phyloP scores from a whole-genome alignment of 139 green algal genomes.

The Chlorella sp. region DNA sequence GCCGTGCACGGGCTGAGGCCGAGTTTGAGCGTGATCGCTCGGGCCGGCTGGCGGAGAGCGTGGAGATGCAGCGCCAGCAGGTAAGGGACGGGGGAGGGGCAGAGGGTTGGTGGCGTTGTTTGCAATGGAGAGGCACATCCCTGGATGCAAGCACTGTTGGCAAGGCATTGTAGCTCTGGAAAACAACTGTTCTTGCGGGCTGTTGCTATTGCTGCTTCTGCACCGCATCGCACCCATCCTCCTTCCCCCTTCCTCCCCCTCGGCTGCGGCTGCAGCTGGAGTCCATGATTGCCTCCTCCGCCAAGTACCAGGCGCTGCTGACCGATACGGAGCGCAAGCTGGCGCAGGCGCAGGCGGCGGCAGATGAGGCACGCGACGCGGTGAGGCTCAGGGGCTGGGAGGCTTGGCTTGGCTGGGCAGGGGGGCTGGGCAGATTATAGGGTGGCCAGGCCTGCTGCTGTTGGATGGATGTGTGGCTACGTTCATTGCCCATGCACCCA shows the following conservation, averaged over 20 bases:
- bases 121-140: too few relatives aligned
- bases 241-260: not conserved
- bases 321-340: constrained; percentile 52
- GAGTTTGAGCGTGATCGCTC: constrained; percentile 55
- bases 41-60: constrained; percentile 30
- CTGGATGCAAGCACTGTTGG: too few relatives aligned
- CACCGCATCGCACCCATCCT: too few relatives aligned
- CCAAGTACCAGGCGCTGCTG: constrained; percentile 56
- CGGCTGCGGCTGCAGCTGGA: constrained; percentile 37
- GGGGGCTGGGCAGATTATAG: too few relatives aligned
- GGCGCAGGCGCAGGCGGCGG: constrained; percentile 33
- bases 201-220: too few relatives aligned
- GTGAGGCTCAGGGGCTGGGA: not conserved
- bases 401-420: too few relatives aligned
- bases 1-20: constrained; percentile 37
- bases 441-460: too few relatives aligned
- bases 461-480: too few relatives aligned
- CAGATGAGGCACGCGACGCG: constrained; percentile 42
- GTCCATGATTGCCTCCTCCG: constrained; percentile 37
- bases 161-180: too few relatives aligned
- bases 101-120: too few relatives aligned
- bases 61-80: constrained; percentile 43
- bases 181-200: too few relatives aligned
- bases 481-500: not conserved
- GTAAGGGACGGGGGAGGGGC: not conserved